These are phyloP conservation scores for Saccharomyces hybrid DNA, from an alignment of 1,139 yeast genomes.

Conservation along the genomic window DNA sequence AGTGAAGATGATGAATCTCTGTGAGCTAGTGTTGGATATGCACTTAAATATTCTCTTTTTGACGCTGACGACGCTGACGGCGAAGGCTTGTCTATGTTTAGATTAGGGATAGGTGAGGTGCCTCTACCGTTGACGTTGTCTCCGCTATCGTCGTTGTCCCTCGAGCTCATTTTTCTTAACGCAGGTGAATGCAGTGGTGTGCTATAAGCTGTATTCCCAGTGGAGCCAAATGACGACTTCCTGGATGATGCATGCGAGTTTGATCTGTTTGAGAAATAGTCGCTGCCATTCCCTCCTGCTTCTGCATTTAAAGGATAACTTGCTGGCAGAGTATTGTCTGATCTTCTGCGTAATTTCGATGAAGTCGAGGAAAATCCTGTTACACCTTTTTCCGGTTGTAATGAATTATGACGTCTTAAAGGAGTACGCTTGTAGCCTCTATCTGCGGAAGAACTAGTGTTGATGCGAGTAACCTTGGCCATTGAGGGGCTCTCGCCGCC, in stretches of 20 bases:
- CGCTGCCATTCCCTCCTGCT: neutral
- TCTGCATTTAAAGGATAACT: neutral
- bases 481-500: constrained; percentile 5
- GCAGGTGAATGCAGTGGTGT: constrained; percentile 14
- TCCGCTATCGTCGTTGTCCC: constrained; percentile 8
- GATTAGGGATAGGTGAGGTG: neutral
- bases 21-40: constrained; percentile 18
- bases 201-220: constrained; percentile 9
- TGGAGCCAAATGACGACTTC: constrained; percentile 7
- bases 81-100: neutral
- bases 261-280: constrained; percentile 3
- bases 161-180: constrained; percentile 6
- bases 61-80: neutral
- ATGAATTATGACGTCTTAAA: constrained; percentile 1
- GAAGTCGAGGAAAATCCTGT: constrained; percentile 3
- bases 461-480: constrained; percentile 7
- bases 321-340: neutral
- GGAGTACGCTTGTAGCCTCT: neutral
- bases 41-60: constrained; percentile 11
- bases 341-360: constrained; percentile 4
- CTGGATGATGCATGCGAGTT: constrained; percentile 12
- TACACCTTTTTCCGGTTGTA: constrained; percentile 1
- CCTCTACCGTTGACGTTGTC: constrained; percentile 21
- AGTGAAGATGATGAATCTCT: neutral
- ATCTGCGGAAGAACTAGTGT: constrained; percentile 2